Evolutionary conservation across 2,329 filamentous ascomycete species (phyloP).

Genomic region (Fusarium denticulatum): DNA sequence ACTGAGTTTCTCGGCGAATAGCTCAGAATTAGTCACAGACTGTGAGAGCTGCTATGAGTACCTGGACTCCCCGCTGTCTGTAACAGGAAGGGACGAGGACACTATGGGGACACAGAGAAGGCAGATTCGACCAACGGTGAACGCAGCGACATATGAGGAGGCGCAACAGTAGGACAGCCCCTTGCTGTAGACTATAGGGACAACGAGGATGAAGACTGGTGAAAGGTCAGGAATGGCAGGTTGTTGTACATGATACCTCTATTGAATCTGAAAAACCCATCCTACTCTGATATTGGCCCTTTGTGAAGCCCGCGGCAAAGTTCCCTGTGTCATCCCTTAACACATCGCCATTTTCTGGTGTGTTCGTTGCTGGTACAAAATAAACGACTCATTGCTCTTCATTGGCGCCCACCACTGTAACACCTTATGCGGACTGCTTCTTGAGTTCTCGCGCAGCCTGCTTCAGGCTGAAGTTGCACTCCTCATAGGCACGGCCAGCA

Average conservation of each 20-base stretch:
- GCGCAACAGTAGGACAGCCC: slow-evolving; percentile 17
- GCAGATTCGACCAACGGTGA: slow-evolving; percentile 9
- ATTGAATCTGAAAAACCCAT: slow-evolving; percentile 43
- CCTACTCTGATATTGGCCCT: slow-evolving; percentile 42
- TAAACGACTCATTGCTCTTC: slow-evolving; percentile 18
- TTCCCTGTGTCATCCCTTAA: slow-evolving; percentile 32
- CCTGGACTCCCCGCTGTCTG: slow-evolving; percentile 35
- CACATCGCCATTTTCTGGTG: slow-evolving; percentile 41
- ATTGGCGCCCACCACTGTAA: not conserved
- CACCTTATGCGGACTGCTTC: slow-evolving; percentile 56
- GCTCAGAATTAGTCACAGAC: slow-evolving; percentile 26
- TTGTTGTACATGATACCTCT: slow-evolving; percentile 50
- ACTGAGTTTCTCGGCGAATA: slow-evolving; percentile 17
- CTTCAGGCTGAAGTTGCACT: slow-evolving; percentile 87
- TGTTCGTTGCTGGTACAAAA: slow-evolving; percentile 35
- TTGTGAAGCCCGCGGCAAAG: slow-evolving; percentile 35
- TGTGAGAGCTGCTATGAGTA: slow-evolving; percentile 33
- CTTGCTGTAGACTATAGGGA: slow-evolving; percentile 2
- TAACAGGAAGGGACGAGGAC: slow-evolving; percentile 37
- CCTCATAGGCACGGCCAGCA: slow-evolving; percentile 95
- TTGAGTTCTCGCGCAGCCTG: slow-evolving; percentile 67
- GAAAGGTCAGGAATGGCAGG: slow-evolving; percentile 14
- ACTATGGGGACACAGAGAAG: slow-evolving; percentile 21
- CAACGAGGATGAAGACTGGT: not conserved
- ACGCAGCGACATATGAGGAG: slow-evolving; percentile 20